Base-by-base conservation (phyloP, 495 filamentous ascomycete genomes). In the Penicillium atrosanguineum region DNA sequence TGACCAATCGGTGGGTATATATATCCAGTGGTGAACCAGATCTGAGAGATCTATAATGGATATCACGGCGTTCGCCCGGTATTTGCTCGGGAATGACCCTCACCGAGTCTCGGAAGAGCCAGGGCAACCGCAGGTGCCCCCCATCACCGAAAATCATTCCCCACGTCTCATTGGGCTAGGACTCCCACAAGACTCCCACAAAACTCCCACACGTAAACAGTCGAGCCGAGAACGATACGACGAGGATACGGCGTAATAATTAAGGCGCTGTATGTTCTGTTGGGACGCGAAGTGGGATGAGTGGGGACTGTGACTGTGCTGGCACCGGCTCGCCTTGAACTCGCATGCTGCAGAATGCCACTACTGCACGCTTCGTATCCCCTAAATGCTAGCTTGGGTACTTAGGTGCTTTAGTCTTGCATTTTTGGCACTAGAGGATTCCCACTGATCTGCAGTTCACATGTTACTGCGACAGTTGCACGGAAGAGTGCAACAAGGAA, bases 201-300 rank as follows among this genome's bases (percentile, higher is more conserved):
- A 23, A 23, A 5, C 23, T 23, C 2, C 23, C 23, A 23, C 23
- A 23, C 23, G 23, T 23, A 23, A 23, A 4, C 4, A 31, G 11
- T 31, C 28, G 28, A 31, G 7, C 28, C 7, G 28, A 31, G 7
- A 31, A 7, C 31, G 11, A 14, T 34, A 34, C 47, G 34, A 23
- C 14, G 19, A 15, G 36, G 36, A n/a, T 48, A 37, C 34, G 6
- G 16, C 16, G 44, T 46, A 34, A 49, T n/a, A 28, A 28, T 31
- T 21, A 37, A 48, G 26, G 34, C 25, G 48, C 28, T 44, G 48
- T 25, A 44, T 46, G 26, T 50, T 54, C 45, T 51, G 56, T 48
- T 59, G 56, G 47, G 56, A 31, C 43, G 23, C 51, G 28, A 59
- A 55, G 56, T 59, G 56, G 56, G 56, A 59, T 59, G 50, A 29